Percentiles rank a stretch among this genome's conserved stretches.
Conservation (phyloP, 225 moss, liverwort and hornwort genomes). For the Physcomitrellopsis africana region DNA sequence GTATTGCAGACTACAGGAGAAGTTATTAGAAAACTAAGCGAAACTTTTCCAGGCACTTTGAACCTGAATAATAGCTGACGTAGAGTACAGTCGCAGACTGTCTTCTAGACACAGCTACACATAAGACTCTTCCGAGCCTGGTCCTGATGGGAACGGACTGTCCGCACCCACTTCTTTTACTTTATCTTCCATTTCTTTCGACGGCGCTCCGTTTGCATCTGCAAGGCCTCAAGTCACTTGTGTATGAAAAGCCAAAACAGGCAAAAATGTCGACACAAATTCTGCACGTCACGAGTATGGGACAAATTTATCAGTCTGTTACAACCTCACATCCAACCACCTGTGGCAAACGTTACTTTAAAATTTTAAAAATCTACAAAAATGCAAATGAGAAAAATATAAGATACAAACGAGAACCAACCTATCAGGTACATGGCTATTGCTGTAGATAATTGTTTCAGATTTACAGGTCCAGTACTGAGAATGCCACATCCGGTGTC, state of each 20-base stretch:
- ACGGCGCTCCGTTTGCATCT: slow-evolving; percentile 58
- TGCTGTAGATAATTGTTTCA: slow-evolving; percentile 48
- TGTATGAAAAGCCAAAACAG: too few relatives aligned
- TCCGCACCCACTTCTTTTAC: slow-evolving; percentile 24
- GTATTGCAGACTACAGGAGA: too few relatives aligned
- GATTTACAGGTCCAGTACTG: slow-evolving; percentile 50
- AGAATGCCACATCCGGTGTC: slow-evolving; percentile 42
- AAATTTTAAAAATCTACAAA: too few relatives aligned
- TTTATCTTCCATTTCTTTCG: slow-evolving; percentile 20
- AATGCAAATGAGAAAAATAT: too few relatives aligned
- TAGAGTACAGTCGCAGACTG: slow-evolving; percentile 57
- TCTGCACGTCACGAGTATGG: too few relatives aligned
- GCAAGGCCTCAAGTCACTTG: neutral
- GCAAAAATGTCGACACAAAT: too few relatives aligned
- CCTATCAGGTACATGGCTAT: slow-evolving; percentile 60
- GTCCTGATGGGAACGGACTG: slow-evolving; percentile 18
- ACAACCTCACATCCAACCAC: too few relatives aligned
- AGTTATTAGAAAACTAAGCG: too few relatives aligned
- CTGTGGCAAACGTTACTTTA: too few relatives aligned
- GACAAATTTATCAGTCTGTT: too few relatives aligned
- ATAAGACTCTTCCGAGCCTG: slow-evolving; percentile 47
- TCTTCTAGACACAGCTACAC: slow-evolving; percentile 61
- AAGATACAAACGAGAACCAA: slow-evolving; percentile 14
- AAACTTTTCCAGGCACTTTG: too few relatives aligned
- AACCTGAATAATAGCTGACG: slow-evolving; percentile 36